These are phyloP conservation scores for Amphibolis antarctica DNA, from an alignment of 106 monocot genomes.

Conservation along the genomic window DNA sequence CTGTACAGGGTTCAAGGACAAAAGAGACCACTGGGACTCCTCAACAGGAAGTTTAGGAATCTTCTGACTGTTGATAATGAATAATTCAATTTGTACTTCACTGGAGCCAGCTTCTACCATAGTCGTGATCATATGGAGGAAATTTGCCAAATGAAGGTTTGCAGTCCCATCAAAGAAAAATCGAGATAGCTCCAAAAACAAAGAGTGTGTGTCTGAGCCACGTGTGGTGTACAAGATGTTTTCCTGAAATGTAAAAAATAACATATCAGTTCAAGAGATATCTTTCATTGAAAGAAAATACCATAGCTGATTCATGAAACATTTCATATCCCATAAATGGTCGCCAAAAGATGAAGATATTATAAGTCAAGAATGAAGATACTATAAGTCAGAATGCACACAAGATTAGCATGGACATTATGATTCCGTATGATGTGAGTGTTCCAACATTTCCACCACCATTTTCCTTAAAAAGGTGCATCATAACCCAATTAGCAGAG, in stretches of 20 bases:
- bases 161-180: slow-evolving; percentile 61
- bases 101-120: slow-evolving; percentile 69
- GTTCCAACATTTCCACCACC: too few species aligned
- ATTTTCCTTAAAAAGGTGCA: too few species aligned
- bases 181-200: slow-evolving; percentile 82
- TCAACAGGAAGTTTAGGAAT: slow-evolving; percentile 53
- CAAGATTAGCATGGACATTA: too few species aligned
- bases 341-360: too few species aligned
- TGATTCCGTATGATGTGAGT: too few species aligned
- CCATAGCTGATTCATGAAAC: too few species aligned
- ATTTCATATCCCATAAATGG: too few species aligned
- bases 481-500: too few species aligned
- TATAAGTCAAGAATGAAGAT: too few species aligned
- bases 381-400: too few species aligned
- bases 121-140: slow-evolving; percentile 83
- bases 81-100: slow-evolving; percentile 57
- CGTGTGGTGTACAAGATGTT: slow-evolving; percentile 45
- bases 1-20: neutral
- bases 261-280: neutral
- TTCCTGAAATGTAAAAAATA: slow-evolving; percentile 39
- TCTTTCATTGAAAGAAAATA: too few species aligned
- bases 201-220: slow-evolving; percentile 45
- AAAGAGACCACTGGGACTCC: slow-evolving; percentile 58
- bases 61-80: slow-evolving; percentile 68
- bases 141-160: slow-evolving; percentile 81